Evolutionary conservation across 805 yeast genomes (phyloP).

Genomic region (Kluyveromyces wickerhamii): DNA sequence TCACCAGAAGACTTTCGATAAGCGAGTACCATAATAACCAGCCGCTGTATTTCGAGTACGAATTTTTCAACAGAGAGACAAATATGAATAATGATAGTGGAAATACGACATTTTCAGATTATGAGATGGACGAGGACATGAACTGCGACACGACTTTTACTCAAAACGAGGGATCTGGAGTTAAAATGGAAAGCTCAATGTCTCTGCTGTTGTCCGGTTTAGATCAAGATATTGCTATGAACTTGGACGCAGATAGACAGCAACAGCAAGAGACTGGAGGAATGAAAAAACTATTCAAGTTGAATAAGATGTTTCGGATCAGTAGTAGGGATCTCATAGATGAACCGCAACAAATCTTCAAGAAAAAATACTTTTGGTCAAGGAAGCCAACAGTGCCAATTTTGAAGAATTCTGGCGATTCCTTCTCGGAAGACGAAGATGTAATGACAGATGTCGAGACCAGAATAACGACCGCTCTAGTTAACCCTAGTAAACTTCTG

Average conservation of each 20-base stretch:
- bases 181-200: background rate
- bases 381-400: slow-evolving; percentile 14
- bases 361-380: slow-evolving; percentile 23
- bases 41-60: slow-evolving; percentile 26
- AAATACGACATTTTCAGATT: background rate
- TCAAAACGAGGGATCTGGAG: background rate
- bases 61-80: slow-evolving; percentile 17
- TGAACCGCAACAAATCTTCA: slow-evolving; percentile 14
- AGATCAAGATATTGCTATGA: slow-evolving; percentile 3
- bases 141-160: background rate
- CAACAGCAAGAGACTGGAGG: slow-evolving; percentile 6
- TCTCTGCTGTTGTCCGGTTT: background rate
- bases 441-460: background rate
- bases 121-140: background rate
- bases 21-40: slow-evolving; percentile 23
- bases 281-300: background rate
- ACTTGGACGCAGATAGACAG: slow-evolving; percentile 1
- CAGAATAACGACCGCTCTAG: background rate
- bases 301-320: slow-evolving; percentile 4
- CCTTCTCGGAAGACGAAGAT: background rate
- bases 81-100: background rate
- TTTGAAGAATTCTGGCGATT: background rate
- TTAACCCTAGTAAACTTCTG: slow-evolving; percentile 3
- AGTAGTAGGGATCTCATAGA: slow-evolving; percentile 8
- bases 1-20: slow-evolving; percentile 22